These are phyloP conservation scores for Penicillium polonicum DNA, from an alignment of 2,329 filamentous ascomycete genomes.

Conservation along the genomic window DNA sequence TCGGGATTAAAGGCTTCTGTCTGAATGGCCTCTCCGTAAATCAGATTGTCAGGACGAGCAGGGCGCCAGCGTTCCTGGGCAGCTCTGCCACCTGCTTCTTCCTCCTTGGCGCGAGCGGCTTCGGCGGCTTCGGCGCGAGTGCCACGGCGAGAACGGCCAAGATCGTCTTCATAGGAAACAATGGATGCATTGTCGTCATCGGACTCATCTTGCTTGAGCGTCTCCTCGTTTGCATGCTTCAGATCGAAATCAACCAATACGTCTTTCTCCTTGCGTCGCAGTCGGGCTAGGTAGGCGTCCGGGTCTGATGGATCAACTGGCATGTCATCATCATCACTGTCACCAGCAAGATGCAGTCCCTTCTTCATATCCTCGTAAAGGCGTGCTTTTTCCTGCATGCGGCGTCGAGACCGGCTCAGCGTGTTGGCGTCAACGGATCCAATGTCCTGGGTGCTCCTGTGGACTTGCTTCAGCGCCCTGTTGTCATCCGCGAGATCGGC, in stretches of 20 bases:
- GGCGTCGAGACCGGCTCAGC: slow-evolving; percentile 67
- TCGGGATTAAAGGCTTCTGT: slow-evolving; percentile 77
- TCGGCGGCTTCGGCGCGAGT: slow-evolving; percentile 67
- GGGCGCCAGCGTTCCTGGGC: slow-evolving; percentile 38
- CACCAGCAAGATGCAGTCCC: slow-evolving; percentile 69
- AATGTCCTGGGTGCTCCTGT: slow-evolving; percentile 59
- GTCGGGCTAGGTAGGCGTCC: slow-evolving; percentile 54
- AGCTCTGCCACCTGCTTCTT: slow-evolving; percentile 20
- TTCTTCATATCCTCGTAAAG: slow-evolving; percentile 87
- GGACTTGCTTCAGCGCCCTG: slow-evolving; percentile 60
- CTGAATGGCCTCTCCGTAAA: slow-evolving; percentile 85
- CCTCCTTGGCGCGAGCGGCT: slow-evolving; percentile 55
- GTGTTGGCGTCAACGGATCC: slow-evolving; percentile 58
- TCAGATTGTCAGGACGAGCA: slow-evolving; percentile 65
- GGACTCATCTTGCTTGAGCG: slow-evolving; percentile 30
- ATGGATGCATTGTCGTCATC: slow-evolving; percentile 57
- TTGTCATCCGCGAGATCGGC: slow-evolving; percentile 55
- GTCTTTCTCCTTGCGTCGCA: slow-evolving; percentile 53
- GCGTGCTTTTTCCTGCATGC: slow-evolving; percentile 86
- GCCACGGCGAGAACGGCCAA: slow-evolving; percentile 75
- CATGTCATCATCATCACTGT: slow-evolving; percentile 37
- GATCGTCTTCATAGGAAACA: slow-evolving; percentile 90
- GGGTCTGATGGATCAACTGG: slow-evolving; percentile 13
- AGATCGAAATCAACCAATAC: slow-evolving; percentile 87
- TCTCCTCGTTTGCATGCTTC: slow-evolving; percentile 80